These are phyloP conservation scores for Inga oerstediana DNA, from an alignment of 306 rosid genomes.

Conservation along the genomic window DNA sequence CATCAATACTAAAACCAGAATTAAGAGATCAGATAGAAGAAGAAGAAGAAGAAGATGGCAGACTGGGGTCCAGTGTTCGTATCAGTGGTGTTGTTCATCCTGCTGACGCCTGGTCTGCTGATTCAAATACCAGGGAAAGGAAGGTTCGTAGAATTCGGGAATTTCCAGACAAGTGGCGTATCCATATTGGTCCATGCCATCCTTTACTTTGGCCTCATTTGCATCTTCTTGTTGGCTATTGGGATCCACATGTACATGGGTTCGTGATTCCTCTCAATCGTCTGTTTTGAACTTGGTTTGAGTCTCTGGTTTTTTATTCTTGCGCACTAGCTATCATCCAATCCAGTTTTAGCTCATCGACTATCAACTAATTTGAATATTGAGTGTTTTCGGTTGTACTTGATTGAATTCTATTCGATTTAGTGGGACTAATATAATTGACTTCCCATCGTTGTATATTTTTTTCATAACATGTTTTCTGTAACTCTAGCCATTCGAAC, in stretches of 20 bases:
- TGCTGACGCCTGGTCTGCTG: conserved; percentile 81
- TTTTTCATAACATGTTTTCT: neutral
- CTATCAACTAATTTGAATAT: neutral
- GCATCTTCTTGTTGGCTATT: conserved; percentile 85
- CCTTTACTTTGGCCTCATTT: conserved; percentile 75
- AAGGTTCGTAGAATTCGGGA: conserved; percentile 69
- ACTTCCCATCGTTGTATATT: neutral
- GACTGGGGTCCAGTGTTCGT: conserved; percentile 98
- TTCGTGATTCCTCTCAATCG: conserved; percentile 7
- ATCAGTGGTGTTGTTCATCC: conserved; percentile 79
- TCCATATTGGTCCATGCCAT: conserved; percentile 78
- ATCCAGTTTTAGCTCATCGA: neutral
- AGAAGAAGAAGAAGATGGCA: conserved; percentile 51
- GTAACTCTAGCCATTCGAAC: neutral
- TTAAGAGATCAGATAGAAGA: neutral
- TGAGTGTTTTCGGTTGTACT: neutral
- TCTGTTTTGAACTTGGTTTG: neutral
- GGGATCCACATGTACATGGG: conserved; percentile 78
- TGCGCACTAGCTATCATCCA: neutral
- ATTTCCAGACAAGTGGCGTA: conserved; percentile 79
- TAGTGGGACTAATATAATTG: neutral
- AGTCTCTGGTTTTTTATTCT: neutral
- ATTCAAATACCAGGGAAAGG: conserved; percentile 77
- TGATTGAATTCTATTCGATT: neutral
- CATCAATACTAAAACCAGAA: conserved; percentile 4